Evolutionary conservation across 78 protist species (phyloP).

Genomic region (Kipferlia bialata): DNA sequence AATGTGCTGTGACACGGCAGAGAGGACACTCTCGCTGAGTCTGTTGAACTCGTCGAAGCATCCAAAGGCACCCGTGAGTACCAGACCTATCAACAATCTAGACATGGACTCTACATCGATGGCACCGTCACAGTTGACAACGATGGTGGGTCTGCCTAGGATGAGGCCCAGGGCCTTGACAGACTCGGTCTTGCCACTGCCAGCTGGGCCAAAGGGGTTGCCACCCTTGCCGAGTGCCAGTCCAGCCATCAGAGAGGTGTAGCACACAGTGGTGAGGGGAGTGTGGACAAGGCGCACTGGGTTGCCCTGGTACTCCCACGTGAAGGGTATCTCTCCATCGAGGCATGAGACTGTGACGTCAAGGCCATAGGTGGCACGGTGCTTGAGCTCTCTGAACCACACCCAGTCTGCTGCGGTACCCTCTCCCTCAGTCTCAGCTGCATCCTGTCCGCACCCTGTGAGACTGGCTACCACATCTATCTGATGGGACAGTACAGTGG

Average conservation of each 20-base stretch:
- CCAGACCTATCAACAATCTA: constrained; percentile 88
- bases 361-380: too few species aligned
- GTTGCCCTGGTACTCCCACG: too few species aligned
- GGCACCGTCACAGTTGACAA: constrained; percentile 89
- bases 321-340: too few species aligned
- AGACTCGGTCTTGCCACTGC: constrained; percentile 96
- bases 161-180: constrained; percentile 69
- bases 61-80: constrained; percentile 95
- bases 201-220: constrained; percentile 92
- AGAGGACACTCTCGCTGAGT: constrained; percentile 88
- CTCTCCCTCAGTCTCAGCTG: too few species aligned
- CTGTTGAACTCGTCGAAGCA: constrained; percentile 98
- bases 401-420: too few species aligned
- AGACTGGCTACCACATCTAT: too few species aligned
- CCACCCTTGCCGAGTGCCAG: constrained; percentile 63
- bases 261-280: constrained; percentile 71
- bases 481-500: too few species aligned
- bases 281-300: constrained; percentile 72
- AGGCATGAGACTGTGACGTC: too few species aligned
- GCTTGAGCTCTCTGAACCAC: too few species aligned
- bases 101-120: constrained; percentile 88
- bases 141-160: constrained; percentile 36
- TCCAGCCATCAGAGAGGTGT: constrained; percentile 53
- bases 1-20: constrained; percentile 96
- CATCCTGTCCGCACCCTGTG: too few species aligned